A percentile compares a stretch with the other conserved stretches of the same genome.
Evolutionary conservation across 345 rosid genomes (phyloP).

Genomic region (Rhodomyrtus tomentosa): DNA sequence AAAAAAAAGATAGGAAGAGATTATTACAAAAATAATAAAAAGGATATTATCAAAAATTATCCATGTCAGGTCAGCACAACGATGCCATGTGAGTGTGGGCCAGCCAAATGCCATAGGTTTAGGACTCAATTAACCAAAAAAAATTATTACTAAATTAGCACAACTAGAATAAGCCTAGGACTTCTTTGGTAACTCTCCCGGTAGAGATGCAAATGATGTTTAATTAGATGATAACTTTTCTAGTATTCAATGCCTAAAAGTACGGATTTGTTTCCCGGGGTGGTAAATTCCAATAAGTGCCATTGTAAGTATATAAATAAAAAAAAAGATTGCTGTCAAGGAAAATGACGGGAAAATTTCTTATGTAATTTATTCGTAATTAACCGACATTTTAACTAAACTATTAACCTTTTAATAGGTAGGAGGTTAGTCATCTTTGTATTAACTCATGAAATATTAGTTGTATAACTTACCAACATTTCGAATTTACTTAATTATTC

Average conservation of each 20-base stretch:
- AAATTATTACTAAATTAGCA: no score
- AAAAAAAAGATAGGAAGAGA: no score
- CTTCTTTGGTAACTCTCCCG: no score
- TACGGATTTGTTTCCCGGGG: neutral
- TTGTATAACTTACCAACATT: fast-evolving
- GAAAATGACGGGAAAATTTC: neutral
- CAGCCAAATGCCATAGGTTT: no score
- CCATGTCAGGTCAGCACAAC: no score
- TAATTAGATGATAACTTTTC: neutral
- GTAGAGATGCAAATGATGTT: neutral
- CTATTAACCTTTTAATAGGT: neutral
- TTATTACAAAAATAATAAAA: no score
- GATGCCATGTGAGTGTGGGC: no score
- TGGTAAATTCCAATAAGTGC: neutral
- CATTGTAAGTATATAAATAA: neutral
- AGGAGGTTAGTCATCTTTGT: neutral
- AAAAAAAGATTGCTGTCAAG: neutral
- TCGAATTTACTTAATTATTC: neutral
- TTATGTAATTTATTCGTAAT: neutral
- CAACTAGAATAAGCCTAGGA: no score
- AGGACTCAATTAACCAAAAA: no score
- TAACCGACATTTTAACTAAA: neutral
- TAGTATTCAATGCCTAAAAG: neutral
- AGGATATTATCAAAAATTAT: no score
- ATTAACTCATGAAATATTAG: neutral